Conservation (phyloP, 106 monocot genomes). For the Dendrobium catenatum region DNA sequence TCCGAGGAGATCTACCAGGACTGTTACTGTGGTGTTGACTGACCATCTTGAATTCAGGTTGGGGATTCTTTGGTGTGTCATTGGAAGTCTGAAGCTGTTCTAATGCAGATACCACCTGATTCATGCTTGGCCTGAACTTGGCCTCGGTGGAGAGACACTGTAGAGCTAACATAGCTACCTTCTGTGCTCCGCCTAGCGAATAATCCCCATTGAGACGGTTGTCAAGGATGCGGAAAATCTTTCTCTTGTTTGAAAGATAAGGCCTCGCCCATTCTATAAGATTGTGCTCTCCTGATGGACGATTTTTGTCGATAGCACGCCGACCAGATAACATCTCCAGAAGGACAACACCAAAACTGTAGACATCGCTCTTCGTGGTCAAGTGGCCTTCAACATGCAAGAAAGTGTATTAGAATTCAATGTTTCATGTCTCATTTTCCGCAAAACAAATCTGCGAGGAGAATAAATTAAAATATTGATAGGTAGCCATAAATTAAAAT, state of each 20-base stretch:
- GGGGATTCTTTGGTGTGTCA: constrained; percentile 12
- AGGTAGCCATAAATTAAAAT: too few species aligned
- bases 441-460: too few species aligned
- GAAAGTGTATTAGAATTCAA: neutral
- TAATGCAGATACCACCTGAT: constrained; percentile 48
- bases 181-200: constrained; percentile 46
- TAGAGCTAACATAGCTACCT: constrained; percentile 40
- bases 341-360: constrained; percentile 92
- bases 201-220: constrained; percentile 67
- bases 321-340: constrained; percentile 78
- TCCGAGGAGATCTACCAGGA: constrained; percentile 1
- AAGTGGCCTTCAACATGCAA: constrained; percentile 50
- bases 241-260: constrained; percentile 60
- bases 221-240: constrained; percentile 63
- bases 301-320: constrained; percentile 76
- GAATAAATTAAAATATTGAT: too few species aligned
- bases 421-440: too few species aligned
- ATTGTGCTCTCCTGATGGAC: constrained; percentile 69
- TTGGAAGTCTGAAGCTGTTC: constrained; percentile 45
- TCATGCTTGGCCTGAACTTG: constrained; percentile 58
- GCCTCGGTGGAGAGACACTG: constrained; percentile 50
- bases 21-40: neutral
- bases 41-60: neutral
- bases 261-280: constrained; percentile 90
- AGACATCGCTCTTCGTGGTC: constrained; percentile 78